Evolutionary conservation across 305 asterid species (phyloP).

Genomic region (Rubia balearica): DNA sequence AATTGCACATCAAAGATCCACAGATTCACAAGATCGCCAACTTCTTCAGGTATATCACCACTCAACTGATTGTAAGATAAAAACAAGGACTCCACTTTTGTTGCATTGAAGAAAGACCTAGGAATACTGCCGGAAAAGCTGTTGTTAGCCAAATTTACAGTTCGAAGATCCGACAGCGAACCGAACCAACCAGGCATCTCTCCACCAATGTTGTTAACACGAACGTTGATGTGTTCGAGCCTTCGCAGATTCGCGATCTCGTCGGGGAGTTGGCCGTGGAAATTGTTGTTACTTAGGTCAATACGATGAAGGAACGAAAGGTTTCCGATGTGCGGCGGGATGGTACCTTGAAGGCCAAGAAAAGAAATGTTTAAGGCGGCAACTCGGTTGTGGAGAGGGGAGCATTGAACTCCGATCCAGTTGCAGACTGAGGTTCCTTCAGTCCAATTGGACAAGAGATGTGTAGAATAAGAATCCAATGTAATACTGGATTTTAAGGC

Average conservation of each 20-base stretch:
- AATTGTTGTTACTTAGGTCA: constrained; percentile 11
- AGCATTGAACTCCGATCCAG: constrained; percentile 10
- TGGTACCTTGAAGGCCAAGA: constrained; percentile 4
- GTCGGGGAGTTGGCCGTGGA: not conserved
- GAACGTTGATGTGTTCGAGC: not conserved
- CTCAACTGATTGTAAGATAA: not conserved
- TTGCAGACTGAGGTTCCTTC: constrained; percentile 7
- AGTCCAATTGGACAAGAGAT: constrained; percentile 10
- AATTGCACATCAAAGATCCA: constrained; percentile 1
- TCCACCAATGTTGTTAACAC: not conserved
- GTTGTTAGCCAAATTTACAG: not conserved
- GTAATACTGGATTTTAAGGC: constrained; percentile 18
- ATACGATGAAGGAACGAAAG: constrained; percentile 14
- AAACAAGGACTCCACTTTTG: not conserved
- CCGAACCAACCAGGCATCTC: not conserved
- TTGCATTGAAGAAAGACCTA: not conserved
- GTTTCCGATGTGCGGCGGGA: constrained; percentile 13
- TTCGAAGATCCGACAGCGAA: not conserved
- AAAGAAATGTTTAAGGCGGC: constrained; percentile 13
- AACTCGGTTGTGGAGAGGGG: constrained; percentile 9
- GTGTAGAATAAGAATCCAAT: not conserved
- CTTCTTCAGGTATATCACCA: constrained; percentile 15
- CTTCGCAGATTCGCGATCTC: not conserved
- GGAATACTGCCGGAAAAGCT: not conserved
- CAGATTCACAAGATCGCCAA: constrained; percentile 8